phyloP scores from a whole-genome alignment of 768 basidiomycete genomes.

The Hydnum rufescens region DNA sequence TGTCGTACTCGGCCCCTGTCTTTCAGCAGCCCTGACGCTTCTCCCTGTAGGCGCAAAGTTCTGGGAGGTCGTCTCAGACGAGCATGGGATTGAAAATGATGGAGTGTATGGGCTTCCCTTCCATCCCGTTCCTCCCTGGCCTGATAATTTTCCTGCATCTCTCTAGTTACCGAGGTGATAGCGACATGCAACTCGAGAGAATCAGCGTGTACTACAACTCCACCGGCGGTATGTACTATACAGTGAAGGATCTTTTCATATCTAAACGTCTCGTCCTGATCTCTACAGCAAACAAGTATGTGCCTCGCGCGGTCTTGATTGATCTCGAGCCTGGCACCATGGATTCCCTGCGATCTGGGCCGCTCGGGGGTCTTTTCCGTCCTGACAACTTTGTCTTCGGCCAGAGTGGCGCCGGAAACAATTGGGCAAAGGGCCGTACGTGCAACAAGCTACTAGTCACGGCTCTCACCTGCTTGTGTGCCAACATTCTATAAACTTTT shows the following conservation, averaged over 20 bases:
- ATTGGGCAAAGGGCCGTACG: conserved; percentile 99
- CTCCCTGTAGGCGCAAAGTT: conserved; percentile 58
- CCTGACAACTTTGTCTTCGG: conserved; percentile 98
- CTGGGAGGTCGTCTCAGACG: conserved; percentile 97
- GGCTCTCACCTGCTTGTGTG: conserved; percentile 7
- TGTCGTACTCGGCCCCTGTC: neutral
- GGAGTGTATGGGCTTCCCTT: conserved; percentile 27
- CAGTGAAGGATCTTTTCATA: neutral
- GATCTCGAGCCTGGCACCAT: conserved; percentile 97
- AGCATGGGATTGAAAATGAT: conserved; percentile 90
- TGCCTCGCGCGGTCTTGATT: conserved; percentile 91
- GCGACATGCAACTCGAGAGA: conserved; percentile 90
- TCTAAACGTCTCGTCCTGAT: neutral
- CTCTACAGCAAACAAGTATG: conserved; percentile 61
- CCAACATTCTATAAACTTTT: conserved; percentile 4
- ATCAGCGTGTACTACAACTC: conserved; percentile 99
- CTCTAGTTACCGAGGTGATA: conserved; percentile 60
- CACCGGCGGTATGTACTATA: conserved; percentile 31
- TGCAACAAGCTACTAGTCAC: conserved; percentile 14
- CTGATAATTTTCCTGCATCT: neutral
- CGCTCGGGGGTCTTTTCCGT: conserved; percentile 81
- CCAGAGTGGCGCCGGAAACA: conserved; percentile 97
- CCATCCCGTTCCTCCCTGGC: neutral
- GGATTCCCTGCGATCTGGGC: conserved; percentile 81
- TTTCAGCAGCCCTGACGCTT: neutral